Percentiles rank a stretch among this genome's conserved stretches.
Evolutionary conservation across 225 moss, liverwort and hornwort genomes (phyloP).

Genomic region (Physcomitrellopsis africana): DNA sequence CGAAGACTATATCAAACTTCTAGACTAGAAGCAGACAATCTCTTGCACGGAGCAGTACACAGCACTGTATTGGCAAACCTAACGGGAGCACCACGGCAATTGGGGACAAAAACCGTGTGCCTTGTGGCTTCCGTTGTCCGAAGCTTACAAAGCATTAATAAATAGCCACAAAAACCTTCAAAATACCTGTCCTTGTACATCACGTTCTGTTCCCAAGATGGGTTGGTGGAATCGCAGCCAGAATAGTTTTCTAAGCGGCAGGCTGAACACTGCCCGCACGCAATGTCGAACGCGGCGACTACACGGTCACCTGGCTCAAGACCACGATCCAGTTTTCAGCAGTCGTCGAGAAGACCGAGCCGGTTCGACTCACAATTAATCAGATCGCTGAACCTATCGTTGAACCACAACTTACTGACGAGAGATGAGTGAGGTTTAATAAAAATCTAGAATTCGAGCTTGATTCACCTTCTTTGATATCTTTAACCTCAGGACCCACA

Average conservation of each 20-base stretch:
- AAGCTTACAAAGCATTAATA: too few relatives aligned
- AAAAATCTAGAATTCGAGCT: not conserved
- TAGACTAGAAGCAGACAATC: not conserved
- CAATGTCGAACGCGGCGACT: conserved; percentile 70
- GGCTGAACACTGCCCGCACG: conserved; percentile 74
- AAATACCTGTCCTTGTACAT: conserved; percentile 60
- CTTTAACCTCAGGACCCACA: conserved; percentile 67
- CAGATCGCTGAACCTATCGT: not conserved
- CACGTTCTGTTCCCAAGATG: conserved; percentile 53
- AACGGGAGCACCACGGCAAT: not conserved
- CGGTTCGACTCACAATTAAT: not conserved
- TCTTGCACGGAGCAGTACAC: not conserved
- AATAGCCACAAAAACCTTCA: not conserved
- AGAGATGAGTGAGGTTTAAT: not conserved
- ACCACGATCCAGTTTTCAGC: not conserved
- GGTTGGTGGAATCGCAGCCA: conserved; percentile 78
- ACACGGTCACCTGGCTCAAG: conserved; percentile 61
- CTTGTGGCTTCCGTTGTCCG: not conserved
- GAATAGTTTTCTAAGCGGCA: conserved; percentile 57
- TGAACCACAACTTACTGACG: too few relatives aligned
- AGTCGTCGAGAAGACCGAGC: not conserved
- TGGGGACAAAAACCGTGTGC: not conserved
- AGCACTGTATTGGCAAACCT: not conserved
- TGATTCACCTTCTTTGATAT: conserved; percentile 48
- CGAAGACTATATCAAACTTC: not conserved